Conservation (phyloP, 2,329 filamentous ascomycete genomes). For the Fusarium nelsonii region DNA sequence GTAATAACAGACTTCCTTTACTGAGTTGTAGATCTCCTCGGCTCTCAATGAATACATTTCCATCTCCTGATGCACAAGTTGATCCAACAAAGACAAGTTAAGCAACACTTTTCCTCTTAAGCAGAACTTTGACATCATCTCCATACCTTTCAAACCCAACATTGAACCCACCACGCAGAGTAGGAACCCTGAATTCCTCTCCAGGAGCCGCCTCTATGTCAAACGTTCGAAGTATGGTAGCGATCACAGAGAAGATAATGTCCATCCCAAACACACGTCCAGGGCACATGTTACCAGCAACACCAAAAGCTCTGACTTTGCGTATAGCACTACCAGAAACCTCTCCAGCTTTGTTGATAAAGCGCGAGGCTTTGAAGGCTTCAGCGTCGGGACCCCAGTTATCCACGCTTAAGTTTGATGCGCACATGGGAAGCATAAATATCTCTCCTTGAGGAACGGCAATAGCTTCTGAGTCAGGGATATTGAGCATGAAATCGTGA, state of each 20-base stretch:
- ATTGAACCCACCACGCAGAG: conserved; percentile 45
- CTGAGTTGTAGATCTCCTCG: too few species aligned
- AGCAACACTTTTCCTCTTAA: too few species aligned
- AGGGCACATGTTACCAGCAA: conserved; percentile 51
- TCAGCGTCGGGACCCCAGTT: conserved; percentile 49
- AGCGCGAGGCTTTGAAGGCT: conserved; percentile 47
- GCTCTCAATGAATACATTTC: too few species aligned
- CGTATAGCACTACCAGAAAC: conserved; percentile 41
- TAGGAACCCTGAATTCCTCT: conserved; percentile 40
- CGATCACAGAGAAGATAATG: conserved; percentile 47
- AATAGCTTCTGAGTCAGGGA: conserved; percentile 35
- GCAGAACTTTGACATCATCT: conserved; percentile 46
- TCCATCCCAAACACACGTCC: conserved; percentile 50
- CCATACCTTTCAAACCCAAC: conserved; percentile 51
- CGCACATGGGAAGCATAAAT: conserved; percentile 51
- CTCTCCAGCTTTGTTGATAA: conserved; percentile 44
- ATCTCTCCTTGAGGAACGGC: conserved; percentile 48
- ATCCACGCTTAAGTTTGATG: conserved; percentile 47
- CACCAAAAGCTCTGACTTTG: conserved; percentile 50
- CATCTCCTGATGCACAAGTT: too few species aligned
- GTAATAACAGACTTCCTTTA: too few species aligned
- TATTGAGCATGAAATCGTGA: conserved; percentile 45
- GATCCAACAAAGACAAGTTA: too few species aligned
- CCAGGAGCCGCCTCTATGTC: conserved; percentile 42
- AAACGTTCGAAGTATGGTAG: conserved; percentile 47